Evolutionary conservation across 352 stramenopile species (phyloP).

Genomic region (Globisporangium mamillatum): DNA sequence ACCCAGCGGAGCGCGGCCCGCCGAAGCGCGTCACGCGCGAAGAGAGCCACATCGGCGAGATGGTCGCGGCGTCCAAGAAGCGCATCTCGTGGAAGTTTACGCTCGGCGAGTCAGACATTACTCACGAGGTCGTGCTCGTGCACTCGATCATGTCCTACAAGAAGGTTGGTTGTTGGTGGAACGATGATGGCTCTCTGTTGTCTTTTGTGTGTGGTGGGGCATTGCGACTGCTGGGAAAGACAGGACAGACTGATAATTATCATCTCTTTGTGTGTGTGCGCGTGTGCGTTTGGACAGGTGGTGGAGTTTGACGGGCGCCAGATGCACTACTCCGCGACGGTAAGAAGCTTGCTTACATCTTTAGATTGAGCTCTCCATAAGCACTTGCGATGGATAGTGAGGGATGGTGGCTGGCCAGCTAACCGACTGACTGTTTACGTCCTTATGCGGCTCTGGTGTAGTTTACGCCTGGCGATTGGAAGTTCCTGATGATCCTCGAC

Average conservation of each 20-base stretch:
- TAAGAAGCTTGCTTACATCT: slow-evolving; percentile 19
- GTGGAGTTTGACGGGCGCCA: slow-evolving; percentile 78
- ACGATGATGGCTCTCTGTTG: not conserved
- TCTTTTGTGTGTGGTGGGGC: not conserved
- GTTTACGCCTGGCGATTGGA: slow-evolving; percentile 75
- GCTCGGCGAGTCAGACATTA: slow-evolving; percentile 65
- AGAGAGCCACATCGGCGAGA: slow-evolving; percentile 78
- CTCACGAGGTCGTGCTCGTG: slow-evolving; percentile 72
- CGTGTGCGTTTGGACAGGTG: slow-evolving; percentile 25
- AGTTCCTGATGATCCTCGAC: slow-evolving; percentile 76
- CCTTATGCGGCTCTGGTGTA: slow-evolving; percentile 13
- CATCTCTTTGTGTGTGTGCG: not conserved
- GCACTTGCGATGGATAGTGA: not conserved
- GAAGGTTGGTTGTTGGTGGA: slow-evolving; percentile 32
- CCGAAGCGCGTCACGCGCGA: slow-evolving; percentile 72
- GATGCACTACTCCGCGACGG: slow-evolving; percentile 79
- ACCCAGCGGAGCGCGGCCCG: slow-evolving; percentile 62
- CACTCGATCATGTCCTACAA: slow-evolving; percentile 88
- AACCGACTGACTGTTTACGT: slow-evolving; percentile 1
- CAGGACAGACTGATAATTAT: not conserved
- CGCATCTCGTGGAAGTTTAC: slow-evolving; percentile 83
- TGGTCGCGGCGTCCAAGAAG: slow-evolving; percentile 80
- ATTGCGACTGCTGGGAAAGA: not conserved
- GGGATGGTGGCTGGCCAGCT: not conserved
- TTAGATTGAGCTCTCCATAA: not conserved